Conservation (phyloP, 768 basidiomycete genomes). For the Boletus subcaerulescens region DNA sequence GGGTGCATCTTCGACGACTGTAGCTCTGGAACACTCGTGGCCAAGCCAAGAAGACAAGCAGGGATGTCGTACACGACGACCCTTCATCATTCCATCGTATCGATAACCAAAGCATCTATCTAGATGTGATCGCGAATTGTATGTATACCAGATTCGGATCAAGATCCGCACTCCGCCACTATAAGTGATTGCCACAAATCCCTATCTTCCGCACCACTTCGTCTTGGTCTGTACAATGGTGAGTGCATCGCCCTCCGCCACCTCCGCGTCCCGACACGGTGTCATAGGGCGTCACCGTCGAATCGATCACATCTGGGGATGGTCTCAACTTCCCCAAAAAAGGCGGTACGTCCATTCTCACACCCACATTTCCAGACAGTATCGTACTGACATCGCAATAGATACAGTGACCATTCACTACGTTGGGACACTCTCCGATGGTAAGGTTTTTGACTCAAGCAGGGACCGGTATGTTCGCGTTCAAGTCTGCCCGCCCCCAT, state of each 20-base stretch:
- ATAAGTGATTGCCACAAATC: constrained; percentile 37
- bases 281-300: constrained; percentile 67
- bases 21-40: background rate
- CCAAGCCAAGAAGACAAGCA: background rate
- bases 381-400: constrained; percentile 34
- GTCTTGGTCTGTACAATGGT: constrained; percentile 32
- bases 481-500: background rate
- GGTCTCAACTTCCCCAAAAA: constrained; percentile 58
- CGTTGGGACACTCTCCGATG: constrained; percentile 65
- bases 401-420: constrained; percentile 79
- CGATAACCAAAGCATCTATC: constrained; percentile 25
- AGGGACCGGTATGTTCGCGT: constrained; percentile 55
- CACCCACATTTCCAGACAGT: constrained; percentile 4
- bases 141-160: constrained; percentile 53
- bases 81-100: constrained; percentile 15
- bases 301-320: constrained; percentile 59
- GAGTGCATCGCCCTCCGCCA: constrained; percentile 4
- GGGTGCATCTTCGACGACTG: background rate
- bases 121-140: constrained; percentile 14
- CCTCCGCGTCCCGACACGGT: background rate
- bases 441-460: constrained; percentile 72
- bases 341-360: constrained; percentile 54
- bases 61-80: constrained; percentile 5
- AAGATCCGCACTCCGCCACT: constrained; percentile 70
- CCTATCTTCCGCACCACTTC: constrained; percentile 24